Percentiles rank a stretch among this genome's conserved stretches.
Conservation (phyloP, 2,329 filamentous ascomycete species). For the Aureobasidium musti region DNA sequence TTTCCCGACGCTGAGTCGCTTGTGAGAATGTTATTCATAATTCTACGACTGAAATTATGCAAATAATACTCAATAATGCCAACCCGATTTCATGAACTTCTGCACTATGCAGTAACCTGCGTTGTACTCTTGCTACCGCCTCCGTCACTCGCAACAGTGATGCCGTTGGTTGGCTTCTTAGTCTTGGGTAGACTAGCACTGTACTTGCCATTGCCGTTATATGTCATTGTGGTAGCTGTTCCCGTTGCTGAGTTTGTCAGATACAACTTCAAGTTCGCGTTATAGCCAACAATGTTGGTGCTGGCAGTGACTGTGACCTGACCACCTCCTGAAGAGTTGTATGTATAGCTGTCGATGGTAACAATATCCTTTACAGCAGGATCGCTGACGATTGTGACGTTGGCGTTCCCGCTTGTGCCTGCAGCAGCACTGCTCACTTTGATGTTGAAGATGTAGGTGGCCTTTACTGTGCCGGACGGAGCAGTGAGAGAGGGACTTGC, state of each 20-base stretch:
- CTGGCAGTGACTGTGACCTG: conserved; percentile 41
- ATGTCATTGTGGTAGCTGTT: conserved; percentile 35
- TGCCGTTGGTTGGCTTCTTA: conserved; percentile 36
- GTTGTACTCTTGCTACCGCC: neutral
- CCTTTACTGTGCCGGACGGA: conserved; percentile 35
- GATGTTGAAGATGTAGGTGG: conserved; percentile 39
- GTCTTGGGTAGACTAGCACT: conserved; percentile 36
- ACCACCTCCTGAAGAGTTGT: conserved; percentile 39
- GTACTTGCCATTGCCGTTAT: conserved; percentile 38
- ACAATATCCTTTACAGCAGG: conserved; percentile 38
- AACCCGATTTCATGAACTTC: too few species aligned
- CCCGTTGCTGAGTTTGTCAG: conserved; percentile 36
- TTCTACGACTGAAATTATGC: too few species aligned
- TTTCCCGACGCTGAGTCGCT: too few species aligned
- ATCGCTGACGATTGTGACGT: conserved; percentile 39
- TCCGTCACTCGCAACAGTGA: conserved; percentile 33
- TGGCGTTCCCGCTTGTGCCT: conserved; percentile 36
- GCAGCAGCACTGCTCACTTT: conserved; percentile 38
- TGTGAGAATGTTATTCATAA: too few species aligned
- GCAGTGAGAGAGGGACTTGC: conserved; percentile 31
- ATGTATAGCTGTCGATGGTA: conserved; percentile 41
- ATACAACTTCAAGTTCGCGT: conserved; percentile 39
- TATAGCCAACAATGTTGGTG: conserved; percentile 42
- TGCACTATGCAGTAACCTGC: neutral
- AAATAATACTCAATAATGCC: too few species aligned